phyloP scores from a whole-genome alignment of 2,329 filamentous ascomycete species.

The Hypoxylon sp. region DNA sequence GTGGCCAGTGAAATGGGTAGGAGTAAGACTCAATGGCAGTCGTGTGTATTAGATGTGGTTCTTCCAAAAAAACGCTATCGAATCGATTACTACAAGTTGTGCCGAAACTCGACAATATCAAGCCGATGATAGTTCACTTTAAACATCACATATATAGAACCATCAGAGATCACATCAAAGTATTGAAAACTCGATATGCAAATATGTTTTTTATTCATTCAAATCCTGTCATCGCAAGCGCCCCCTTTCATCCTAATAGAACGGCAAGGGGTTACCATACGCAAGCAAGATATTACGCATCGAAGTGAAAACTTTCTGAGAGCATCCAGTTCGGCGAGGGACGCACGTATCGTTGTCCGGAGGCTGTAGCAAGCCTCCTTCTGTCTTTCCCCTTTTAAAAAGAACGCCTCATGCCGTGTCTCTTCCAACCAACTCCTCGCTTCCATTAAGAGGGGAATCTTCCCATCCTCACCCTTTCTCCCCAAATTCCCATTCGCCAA shows the following conservation, averaged over 20 bases:
- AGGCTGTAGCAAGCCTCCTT: background rate
- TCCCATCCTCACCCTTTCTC: background rate
- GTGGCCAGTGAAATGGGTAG: too few relatives aligned
- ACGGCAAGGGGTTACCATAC: slow-evolving; percentile 7
- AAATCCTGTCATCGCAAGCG: slow-evolving; percentile 32
- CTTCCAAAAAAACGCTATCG: too few relatives aligned
- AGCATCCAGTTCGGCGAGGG: slow-evolving; percentile 5
- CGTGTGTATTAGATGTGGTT: too few relatives aligned
- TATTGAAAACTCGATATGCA: background rate
- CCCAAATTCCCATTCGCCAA: background rate
- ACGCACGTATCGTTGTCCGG: background rate
- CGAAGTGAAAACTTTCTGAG: slow-evolving; percentile 12
- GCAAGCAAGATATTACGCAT: slow-evolving; percentile 16
- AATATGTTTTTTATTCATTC: slow-evolving; percentile 2
- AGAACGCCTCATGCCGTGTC: background rate
- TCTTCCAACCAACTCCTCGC: slow-evolving; percentile 9
- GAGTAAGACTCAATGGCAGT: too few relatives aligned
- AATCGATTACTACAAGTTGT: too few relatives aligned
- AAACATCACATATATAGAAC: background rate
- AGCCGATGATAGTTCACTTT: background rate
- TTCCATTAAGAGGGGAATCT: slow-evolving; percentile 2
- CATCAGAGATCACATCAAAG: background rate
- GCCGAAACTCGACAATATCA: too few relatives aligned
- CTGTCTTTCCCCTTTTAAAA: background rate
- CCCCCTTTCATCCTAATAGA: too few relatives aligned